Conservation (phyloP, 345 rosid species). For the Camelina sativa region DNA sequence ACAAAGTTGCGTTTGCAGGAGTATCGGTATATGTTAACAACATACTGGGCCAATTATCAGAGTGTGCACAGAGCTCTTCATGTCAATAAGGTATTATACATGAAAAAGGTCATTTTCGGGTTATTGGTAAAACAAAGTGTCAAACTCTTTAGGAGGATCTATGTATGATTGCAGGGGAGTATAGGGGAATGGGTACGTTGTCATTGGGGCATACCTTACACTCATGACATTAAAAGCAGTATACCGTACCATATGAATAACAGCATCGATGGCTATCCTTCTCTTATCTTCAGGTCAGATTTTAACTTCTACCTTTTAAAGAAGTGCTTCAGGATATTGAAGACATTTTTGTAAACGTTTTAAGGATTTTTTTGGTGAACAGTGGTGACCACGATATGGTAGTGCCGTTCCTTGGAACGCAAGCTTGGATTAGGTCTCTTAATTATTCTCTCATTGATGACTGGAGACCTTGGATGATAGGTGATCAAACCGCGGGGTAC, state of each 20-base stretch:
- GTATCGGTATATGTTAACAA: constrained; percentile 24
- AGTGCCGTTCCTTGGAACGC: constrained; percentile 58
- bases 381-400: constrained; percentile 70
- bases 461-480: constrained; percentile 66
- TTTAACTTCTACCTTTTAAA: too few species aligned
- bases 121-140: constrained; percentile 7
- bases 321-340: too few species aligned
- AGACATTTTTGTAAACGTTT: background rate
- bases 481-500: constrained; percentile 59
- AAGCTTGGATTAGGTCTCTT: constrained; percentile 66
- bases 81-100: constrained; percentile 25
- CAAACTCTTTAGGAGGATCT: background rate
- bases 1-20: constrained; percentile 30
- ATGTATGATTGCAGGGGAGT: constrained; percentile 31
- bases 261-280: constrained; percentile 1
- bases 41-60: constrained; percentile 42
- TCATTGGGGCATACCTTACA: constrained; percentile 10
- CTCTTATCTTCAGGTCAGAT: too few species aligned
- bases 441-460: constrained; percentile 62
- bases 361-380: constrained; percentile 34
- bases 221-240: constrained; percentile 24
- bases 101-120: background rate
- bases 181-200: constrained; percentile 38
- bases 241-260: constrained; percentile 40
- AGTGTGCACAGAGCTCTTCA: constrained; percentile 39